A percentile compares a stretch with the other conserved stretches of the same genome.
These are phyloP conservation scores for Haplosporangium sp. DNA, from an alignment of 371 early-diverging fungal genomes.

Conservation along the genomic window DNA sequence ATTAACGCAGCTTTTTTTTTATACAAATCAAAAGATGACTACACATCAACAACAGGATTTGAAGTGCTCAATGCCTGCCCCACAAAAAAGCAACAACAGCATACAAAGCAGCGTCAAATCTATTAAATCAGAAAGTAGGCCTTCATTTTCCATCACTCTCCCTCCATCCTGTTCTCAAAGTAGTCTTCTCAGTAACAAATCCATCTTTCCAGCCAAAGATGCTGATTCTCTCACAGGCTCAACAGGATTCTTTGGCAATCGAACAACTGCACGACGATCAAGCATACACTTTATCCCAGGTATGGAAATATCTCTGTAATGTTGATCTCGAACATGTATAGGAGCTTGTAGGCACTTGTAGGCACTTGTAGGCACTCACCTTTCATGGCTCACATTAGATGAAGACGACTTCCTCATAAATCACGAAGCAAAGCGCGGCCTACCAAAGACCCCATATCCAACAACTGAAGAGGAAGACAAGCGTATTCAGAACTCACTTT, in stretches of 20 bases:
- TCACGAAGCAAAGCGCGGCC: conserved; percentile 28
- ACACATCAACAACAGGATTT: conserved; percentile 5
- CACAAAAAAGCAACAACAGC: conserved; percentile 1
- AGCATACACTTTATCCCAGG: conserved; percentile 47
- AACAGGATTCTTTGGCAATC: background rate
- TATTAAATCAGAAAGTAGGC: conserved; percentile 29
- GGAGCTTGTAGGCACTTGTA: background rate
- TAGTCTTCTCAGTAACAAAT: conserved; percentile 14
- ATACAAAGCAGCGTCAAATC: conserved; percentile 4
- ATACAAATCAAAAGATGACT: conserved; percentile 2
- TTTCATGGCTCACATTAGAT: background rate
- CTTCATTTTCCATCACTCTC: conserved; percentile 47
- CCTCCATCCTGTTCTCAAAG: conserved; percentile 37
- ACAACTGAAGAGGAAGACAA: conserved; percentile 27
- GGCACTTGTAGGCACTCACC: too few relatives aligned
- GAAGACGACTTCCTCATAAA: conserved; percentile 24
- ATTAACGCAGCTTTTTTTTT: background rate
- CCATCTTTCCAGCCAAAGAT: conserved; percentile 2
- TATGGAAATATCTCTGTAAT: conserved; percentile 6
- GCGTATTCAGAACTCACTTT: conserved; percentile 17
- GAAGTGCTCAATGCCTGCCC: background rate
- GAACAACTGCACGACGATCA: conserved; percentile 12
- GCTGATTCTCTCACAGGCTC: background rate
- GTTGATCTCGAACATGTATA: background rate
- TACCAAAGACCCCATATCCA: conserved; percentile 53